Percentiles rank a stretch among this genome's conserved stretches.
Evolutionary conservation across 352 stramenopile genomes (phyloP).

Genomic region (Blastocystis sp.): DNA sequence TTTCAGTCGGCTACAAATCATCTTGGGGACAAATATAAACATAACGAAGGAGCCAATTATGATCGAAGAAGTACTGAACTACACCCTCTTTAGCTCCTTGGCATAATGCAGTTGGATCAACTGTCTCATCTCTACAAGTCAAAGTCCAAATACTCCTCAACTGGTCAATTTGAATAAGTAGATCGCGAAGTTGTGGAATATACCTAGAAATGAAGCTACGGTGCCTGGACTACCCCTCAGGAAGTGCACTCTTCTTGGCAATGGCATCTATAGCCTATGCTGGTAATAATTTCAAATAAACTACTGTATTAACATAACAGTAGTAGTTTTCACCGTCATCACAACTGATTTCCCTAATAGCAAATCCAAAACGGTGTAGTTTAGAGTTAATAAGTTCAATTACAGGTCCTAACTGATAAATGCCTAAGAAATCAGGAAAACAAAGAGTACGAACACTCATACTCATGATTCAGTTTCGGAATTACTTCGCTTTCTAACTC

Average conservation of each 20-base stretch:
- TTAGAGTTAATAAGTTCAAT: conserved; percentile 3
- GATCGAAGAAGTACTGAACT: background rate
- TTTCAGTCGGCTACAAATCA: background rate
- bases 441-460: background rate
- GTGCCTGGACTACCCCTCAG: background rate
- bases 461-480: background rate
- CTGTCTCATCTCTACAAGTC: background rate
- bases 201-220: background rate
- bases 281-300: background rate
- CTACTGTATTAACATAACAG: conserved; percentile 26
- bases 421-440: background rate
- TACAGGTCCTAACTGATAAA: background rate
- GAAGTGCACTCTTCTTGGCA: background rate
- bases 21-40: background rate
- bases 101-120: background rate
- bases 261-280: background rate
- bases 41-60: conserved; percentile 2
- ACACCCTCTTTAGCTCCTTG: background rate
- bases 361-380: background rate
- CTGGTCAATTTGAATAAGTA: background rate
- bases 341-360: background rate
- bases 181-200: background rate
- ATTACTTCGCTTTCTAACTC: conserved; percentile 13
- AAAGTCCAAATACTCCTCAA: background rate
- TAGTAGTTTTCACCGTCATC: conserved; percentile 39